These are phyloP conservation scores for Asterophora parasitica DNA, from an alignment of 768 basidiomycete species.

Conservation along the genomic window DNA sequence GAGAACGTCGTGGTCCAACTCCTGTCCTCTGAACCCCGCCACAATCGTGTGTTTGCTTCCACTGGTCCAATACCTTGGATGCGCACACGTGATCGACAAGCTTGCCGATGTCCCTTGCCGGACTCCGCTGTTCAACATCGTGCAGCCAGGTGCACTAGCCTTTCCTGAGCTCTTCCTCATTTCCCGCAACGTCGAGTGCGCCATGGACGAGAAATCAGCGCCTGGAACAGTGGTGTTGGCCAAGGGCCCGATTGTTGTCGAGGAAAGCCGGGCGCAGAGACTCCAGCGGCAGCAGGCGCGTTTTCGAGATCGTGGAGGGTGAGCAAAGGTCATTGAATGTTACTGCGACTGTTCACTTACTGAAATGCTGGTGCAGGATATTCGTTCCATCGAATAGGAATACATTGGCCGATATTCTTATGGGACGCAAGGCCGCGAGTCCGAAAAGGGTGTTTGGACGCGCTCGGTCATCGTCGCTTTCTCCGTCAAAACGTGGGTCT, in stretches of 20 bases:
- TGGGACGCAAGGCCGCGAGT: slow-evolving; percentile 30
- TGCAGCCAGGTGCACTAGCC: too few relatives aligned
- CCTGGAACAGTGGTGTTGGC: slow-evolving; percentile 1
- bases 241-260: slow-evolving; percentile 25
- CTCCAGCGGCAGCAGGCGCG: slow-evolving; percentile 59
- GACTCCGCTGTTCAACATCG: too few relatives aligned
- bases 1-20: too few relatives aligned
- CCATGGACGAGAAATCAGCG: slow-evolving; percentile 3
- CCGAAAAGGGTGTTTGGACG: slow-evolving; percentile 28
- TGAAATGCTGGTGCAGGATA: slow-evolving; percentile 10
- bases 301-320: slow-evolving; percentile 68
- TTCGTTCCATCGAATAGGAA: slow-evolving; percentile 18
- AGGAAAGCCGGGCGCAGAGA: slow-evolving; percentile 59
- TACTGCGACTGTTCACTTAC: neutral
- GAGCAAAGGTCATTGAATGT: slow-evolving; percentile 15
- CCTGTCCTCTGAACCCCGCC: neutral
- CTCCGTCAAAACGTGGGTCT: slow-evolving; percentile 21
- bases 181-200: neutral
- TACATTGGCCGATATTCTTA: slow-evolving; percentile 19
- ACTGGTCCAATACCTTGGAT: slow-evolving; percentile 3
- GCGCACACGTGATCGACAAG: slow-evolving; percentile 7
- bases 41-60: slow-evolving; percentile 1
- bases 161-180: neutral
- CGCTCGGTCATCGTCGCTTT: slow-evolving; percentile 26
- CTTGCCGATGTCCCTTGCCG: too few relatives aligned